Evolutionary conservation across 345 rosid genomes (phyloP).

Genomic region (Eucalyptus pauciflora): DNA sequence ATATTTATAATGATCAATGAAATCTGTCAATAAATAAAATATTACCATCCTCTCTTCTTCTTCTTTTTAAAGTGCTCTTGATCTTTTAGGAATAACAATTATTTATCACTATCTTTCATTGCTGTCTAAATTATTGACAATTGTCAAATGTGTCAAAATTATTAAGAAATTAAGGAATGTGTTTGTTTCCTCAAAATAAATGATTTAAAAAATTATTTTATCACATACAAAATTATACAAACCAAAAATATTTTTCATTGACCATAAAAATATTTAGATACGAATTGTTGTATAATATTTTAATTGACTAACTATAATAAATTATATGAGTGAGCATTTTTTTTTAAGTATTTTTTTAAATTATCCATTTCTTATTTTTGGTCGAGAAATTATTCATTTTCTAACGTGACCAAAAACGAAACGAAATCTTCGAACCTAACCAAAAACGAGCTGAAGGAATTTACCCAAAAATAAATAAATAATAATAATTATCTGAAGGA

Average conservation of each 20-base stretch:
- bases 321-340: no score
- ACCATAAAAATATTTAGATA: no score
- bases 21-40: neutral
- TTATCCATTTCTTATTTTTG: no score
- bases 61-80: neutral
- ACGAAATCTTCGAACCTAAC: neutral
- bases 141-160: accelerated
- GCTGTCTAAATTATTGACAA: neutral
- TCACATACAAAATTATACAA: no score
- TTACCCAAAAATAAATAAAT: no score
- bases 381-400: no score
- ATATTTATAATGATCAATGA: neutral
- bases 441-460: neutral
- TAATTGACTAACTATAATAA: no score
- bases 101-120: neutral
- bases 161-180: neutral
- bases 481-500: no score
- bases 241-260: accelerated
- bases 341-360: no score
- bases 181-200: neutral
- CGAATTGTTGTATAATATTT: no score
- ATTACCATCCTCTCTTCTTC: accelerated
- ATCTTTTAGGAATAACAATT: neutral
- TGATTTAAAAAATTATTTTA: no score
- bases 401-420: neutral